Evolutionary conservation across 1,139 yeast genomes (phyloP), one percentile per base, ranked within the genome.

Genomic region (Magnusiomyces fungicola): DNA sequence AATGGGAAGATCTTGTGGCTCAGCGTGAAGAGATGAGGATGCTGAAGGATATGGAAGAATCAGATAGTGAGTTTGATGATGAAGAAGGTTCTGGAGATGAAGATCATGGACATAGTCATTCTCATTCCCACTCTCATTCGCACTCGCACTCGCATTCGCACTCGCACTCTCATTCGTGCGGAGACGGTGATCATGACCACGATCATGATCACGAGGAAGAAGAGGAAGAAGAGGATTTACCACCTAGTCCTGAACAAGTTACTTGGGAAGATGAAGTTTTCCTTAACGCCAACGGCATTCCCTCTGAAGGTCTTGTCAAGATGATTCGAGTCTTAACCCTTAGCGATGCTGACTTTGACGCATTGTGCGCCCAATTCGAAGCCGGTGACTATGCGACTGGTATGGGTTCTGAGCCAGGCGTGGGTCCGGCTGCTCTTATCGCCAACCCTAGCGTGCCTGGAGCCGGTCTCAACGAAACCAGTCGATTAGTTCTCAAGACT

Each of bases 281-380:
- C 23, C 48, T 76, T 18, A 52, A 52, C 4, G 57, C 58, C 32
- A 61, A 66, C 27, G 80, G 79, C 6, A 63, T 60, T 19, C 72
- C 75, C 4, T 65, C 74, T 0, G 61, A 59, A 3, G 68, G 72
- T 25, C 69, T 77, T 0, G 63, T 65, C 52, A 73, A 75, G 3
- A 55, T 72, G 38, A 56, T 69, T 21, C 66, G 61, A 40, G 51
- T 73, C 3, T 50, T 71, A 5, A 57, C 71, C 1, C 50, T 71
- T 54, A 54, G 55, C 23, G 55, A 58, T 3, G 50, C 54, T 21
- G 59, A 57, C 45, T 58, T 50, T 44, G 45, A 54, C 32, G 46
- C 53, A 9, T 53, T 58, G 38, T 53, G 56, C 25, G 48, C 49
- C 16, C 55, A 56, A 38, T 59, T 58, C 23, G 51, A 46, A 37